These are phyloP conservation scores for Bimuria novae-zelandiae DNA, from an alignment of 2,329 filamentous ascomycete species.

Conservation along the genomic window DNA sequence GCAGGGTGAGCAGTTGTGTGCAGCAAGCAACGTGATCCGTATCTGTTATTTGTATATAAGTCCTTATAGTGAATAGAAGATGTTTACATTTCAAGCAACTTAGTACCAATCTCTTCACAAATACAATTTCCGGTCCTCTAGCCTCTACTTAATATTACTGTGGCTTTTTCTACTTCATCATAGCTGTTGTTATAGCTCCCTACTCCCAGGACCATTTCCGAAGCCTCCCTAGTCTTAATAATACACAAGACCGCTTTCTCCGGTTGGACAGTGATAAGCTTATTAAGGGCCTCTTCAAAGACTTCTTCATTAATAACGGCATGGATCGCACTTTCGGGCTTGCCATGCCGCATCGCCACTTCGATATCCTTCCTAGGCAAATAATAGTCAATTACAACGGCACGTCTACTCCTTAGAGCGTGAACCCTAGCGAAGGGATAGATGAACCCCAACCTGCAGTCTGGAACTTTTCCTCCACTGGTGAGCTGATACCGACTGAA, in stretches of 20 bases:
- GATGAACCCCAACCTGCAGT: too few relatives aligned
- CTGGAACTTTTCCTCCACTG: too few relatives aligned
- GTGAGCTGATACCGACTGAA: neutral
- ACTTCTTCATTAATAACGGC: constrained; percentile 5
- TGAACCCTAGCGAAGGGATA: neutral
- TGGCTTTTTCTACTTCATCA: too few relatives aligned
- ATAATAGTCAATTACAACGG: constrained; percentile 6
- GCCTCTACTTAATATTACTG: too few relatives aligned
- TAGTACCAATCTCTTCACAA: too few relatives aligned
- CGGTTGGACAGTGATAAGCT: neutral
- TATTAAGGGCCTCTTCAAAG: neutral
- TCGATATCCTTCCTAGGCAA: neutral
- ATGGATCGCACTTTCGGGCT: constrained; percentile 10
- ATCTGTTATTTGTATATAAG: too few relatives aligned
- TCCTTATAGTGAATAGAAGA: too few relatives aligned
- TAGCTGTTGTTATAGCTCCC: too few relatives aligned
- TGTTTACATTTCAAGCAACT: too few relatives aligned
- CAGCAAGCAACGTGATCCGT: too few relatives aligned
- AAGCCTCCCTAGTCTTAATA: neutral
- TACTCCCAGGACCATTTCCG: neutral
- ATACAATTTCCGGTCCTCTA: too few relatives aligned
- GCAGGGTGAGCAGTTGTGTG: too few relatives aligned
- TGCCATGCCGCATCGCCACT: constrained; percentile 8
- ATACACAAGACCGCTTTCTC: neutral
- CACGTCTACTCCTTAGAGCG: constrained; percentile 5